Conservation (phyloP, 2,329 filamentous ascomycete genomes). For the Alternaria sp. region DNA sequence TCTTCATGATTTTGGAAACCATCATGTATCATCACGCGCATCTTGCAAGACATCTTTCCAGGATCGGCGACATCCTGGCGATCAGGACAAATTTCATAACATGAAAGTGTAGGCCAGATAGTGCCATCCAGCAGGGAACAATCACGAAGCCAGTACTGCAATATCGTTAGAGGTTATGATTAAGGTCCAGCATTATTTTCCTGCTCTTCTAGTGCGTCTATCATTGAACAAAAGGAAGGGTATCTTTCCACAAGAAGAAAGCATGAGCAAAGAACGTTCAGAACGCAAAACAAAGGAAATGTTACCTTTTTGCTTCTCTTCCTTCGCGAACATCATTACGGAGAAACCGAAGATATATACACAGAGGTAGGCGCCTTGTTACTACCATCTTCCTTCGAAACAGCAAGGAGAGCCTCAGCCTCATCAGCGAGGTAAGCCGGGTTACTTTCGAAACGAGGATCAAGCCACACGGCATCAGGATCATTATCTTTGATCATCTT, state of each 20-base stretch:
- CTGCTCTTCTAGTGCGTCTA: not conserved
- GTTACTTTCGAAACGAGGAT: slow-evolving; percentile 24
- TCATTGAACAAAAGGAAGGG: not conserved
- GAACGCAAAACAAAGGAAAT: not conserved
- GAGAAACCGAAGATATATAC: slow-evolving; percentile 4
- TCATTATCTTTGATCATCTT: slow-evolving; percentile 28
- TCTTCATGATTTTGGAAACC: not conserved
- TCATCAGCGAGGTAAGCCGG: slow-evolving; percentile 29
- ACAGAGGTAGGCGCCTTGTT: not conserved
- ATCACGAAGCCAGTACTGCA: too few species aligned
- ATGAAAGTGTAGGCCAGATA: too few species aligned
- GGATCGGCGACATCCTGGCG: too few species aligned
- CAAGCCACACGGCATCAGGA: slow-evolving; percentile 27
- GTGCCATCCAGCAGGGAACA: too few species aligned
- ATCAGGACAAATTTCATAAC: too few species aligned
- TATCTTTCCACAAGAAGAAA: not conserved
- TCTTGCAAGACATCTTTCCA: not conserved
- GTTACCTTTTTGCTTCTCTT: not conserved
- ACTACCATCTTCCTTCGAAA: not conserved
- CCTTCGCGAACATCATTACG: too few species aligned
- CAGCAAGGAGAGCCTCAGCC: slow-evolving; percentile 9
- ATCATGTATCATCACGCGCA: not conserved
- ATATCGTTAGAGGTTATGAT: not conserved
- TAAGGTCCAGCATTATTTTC: not conserved
- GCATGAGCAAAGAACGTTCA: not conserved